phyloP scores from a whole-genome alignment of 306 rosid species.

The Hippophae tibetana region DNA sequence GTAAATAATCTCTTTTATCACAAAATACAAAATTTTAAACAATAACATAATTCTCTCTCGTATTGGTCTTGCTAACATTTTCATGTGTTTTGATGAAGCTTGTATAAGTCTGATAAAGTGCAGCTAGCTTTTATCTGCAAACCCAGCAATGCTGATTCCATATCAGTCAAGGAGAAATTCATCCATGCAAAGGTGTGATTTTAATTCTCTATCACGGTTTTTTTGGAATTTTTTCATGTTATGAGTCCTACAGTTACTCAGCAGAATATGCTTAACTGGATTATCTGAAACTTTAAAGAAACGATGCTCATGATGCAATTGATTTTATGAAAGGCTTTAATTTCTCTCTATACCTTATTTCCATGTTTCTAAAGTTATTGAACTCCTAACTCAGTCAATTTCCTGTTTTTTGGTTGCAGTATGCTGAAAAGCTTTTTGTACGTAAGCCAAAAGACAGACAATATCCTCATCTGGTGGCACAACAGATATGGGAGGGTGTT shows the following conservation, averaged over 20 bases:
- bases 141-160: slow-evolving; percentile 77
- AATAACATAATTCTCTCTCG: slow-evolving; percentile 4
- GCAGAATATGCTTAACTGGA: not conserved
- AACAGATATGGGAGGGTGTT: slow-evolving; percentile 87
- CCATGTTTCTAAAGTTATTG: too few species aligned
- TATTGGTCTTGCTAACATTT: slow-evolving; percentile 25
- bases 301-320: slow-evolving; percentile 7
- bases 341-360: too few species aligned
- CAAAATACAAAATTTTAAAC: slow-evolving; percentile 9
- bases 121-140: slow-evolving; percentile 51
- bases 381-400: too few species aligned
- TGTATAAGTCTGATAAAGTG: slow-evolving; percentile 64
- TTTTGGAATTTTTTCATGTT: not conserved
- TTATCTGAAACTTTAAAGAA: not conserved
- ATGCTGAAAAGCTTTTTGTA: slow-evolving; percentile 86
- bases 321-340: too few species aligned
- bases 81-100: slow-evolving; percentile 42
- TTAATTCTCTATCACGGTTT: slow-evolving; percentile 1
- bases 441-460: slow-evolving; percentile 77
- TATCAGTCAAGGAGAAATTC: slow-evolving; percentile 92
- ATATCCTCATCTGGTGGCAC: slow-evolving; percentile 58
- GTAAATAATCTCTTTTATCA: slow-evolving; percentile 43
- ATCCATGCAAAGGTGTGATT: slow-evolving; percentile 88
- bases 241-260: not conserved
- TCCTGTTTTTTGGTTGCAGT: slow-evolving; percentile 37